Evolutionary conservation across 1,284 basidiomycete species (phyloP), one percentile per base, ranked within the genome.

Genomic region (Rhodotorula sp.): DNA sequence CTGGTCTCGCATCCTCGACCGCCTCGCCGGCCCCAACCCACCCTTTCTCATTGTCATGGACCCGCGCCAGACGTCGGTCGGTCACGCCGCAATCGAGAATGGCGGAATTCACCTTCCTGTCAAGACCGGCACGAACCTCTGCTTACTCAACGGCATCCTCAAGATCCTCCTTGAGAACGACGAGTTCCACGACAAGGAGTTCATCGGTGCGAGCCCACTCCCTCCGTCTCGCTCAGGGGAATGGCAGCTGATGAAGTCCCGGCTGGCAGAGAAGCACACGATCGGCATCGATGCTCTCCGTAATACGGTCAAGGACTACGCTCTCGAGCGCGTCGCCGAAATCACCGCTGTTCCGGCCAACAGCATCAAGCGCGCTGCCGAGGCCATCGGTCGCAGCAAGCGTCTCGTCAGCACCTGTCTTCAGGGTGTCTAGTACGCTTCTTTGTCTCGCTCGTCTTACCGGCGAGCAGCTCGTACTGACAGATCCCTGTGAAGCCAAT

Each of bases 1-100:
- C 15, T 64, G 63, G 63, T 19, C 36, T 2, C 56, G 63, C 32
- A 34, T 64, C 39, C 63, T 64, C 29, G 63, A 64, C 63, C 63
- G 63, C n/a, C 63, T 64, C 3, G 63, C 63, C 19, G 63, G 63
- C 24, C 63, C 63, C 11, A 64, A 64, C 8, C 63, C 63, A 36
- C 63, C 63, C 8, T 59, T 64, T 49, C 56, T 64, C 7, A 53
- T 64, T 39, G 63, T 53, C 48, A 53, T 59, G 36, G 63, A 64
- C 49, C 63, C 63, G 29, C 56, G 63, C 29, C 27, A 30, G 36
- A 64, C 63, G 2, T 64, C 63, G 8, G 63, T 64, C 39, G 63
- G 63, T 7, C 63, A 58, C 29, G 63, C 63, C 22, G 63, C 63
- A 9, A 24, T 64, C 29, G 56, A 64, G 63, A 30, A 64, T 49